Evolutionary conservation across 2,329 filamentous ascomycete species (phyloP).

Genomic region (Diaporthe sp.): DNA sequence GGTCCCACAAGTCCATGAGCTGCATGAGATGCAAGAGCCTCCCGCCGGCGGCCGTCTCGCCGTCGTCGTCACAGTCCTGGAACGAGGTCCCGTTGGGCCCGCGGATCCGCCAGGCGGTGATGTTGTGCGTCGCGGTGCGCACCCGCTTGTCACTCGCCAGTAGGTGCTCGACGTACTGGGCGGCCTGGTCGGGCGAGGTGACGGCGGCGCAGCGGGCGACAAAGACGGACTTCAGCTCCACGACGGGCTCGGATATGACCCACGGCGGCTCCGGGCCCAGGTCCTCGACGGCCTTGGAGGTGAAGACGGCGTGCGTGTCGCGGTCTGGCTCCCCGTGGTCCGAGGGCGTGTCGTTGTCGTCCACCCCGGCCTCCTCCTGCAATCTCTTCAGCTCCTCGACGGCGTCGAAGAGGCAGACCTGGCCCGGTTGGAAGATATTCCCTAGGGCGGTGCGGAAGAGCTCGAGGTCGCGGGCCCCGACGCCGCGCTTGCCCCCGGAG

Average conservation of each 20-base stretch:
- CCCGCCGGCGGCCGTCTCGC: conserved; percentile 91
- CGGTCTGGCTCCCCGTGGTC: conserved; percentile 37
- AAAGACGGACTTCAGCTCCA: conserved; percentile 90
- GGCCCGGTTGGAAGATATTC: conserved; percentile 77
- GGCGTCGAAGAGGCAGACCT: conserved; percentile 92
- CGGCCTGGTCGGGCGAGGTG: conserved; percentile 77
- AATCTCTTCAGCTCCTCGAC: conserved; percentile 77
- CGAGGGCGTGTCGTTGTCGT: conserved; percentile 41
- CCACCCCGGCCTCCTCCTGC: conserved; percentile 47
- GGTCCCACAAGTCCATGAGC: conserved; percentile 93
- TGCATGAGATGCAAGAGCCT: conserved; percentile 91
- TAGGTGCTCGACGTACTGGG: conserved; percentile 78
- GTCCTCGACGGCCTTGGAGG: conserved; percentile 33
- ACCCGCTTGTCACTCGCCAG: conserved; percentile 86
- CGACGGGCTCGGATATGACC: conserved; percentile 79
- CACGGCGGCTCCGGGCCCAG: conserved; percentile 66
- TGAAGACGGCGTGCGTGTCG: conserved; percentile 31
- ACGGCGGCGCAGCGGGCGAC: conserved; percentile 82
- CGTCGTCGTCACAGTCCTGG: conserved; percentile 97
- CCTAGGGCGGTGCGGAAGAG: conserved; percentile 76
- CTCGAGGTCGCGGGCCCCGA: conserved; percentile 78
- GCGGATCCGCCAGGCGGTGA: conserved; percentile 91
- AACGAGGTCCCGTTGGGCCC: conserved; percentile 69
- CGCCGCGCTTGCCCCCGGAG: conserved; percentile 78
- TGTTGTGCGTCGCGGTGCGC: conserved; percentile 92